Evolutionary conservation across 805 yeast genomes (phyloP).

Genomic region (Cyberlindnera subsufficiens): DNA sequence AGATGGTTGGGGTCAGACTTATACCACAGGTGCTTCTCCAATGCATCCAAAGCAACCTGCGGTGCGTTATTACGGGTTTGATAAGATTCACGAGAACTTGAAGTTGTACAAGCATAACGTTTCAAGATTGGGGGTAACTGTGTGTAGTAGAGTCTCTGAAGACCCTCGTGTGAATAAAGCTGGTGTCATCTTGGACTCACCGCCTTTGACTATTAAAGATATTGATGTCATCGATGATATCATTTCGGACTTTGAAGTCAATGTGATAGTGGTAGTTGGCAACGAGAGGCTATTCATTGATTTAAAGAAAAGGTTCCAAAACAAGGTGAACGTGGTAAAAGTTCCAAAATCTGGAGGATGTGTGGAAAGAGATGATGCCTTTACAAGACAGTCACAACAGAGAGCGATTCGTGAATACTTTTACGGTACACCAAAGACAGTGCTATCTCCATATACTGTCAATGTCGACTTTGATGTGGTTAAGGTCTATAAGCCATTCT

Average conservation of each 20-base stretch:
- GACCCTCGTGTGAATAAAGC: constrained; percentile 40
- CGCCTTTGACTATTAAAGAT: constrained; percentile 50
- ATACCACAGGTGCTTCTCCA: constrained; percentile 68
- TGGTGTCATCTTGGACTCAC: constrained; percentile 73
- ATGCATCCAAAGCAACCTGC: constrained; percentile 86
- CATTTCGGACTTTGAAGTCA: constrained; percentile 52
- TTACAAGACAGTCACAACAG: constrained; percentile 66
- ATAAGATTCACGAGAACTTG: constrained; percentile 47
- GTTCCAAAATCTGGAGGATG: constrained; percentile 73
- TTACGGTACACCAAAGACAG: constrained; percentile 64
- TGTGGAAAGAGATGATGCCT: constrained; percentile 67
- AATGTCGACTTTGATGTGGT: constrained; percentile 62
- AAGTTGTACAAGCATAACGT: constrained; percentile 21
- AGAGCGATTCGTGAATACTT: constrained; percentile 80
- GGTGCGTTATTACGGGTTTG: constrained; percentile 77
- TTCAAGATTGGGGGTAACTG: constrained; percentile 27
- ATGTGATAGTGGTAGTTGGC: constrained; percentile 64
- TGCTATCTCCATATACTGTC: constrained; percentile 80
- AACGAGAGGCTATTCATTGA: constrained; percentile 65
- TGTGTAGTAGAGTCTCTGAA: constrained; percentile 40
- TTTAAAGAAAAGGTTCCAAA: constrained; percentile 44
- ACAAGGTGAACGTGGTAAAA: constrained; percentile 39
- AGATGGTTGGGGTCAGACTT: constrained; percentile 70
- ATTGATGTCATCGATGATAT: constrained; percentile 47
- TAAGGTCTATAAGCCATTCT: constrained; percentile 51